These are phyloP conservation scores for Scedosporium minutisporum DNA, from an alignment of 2,329 filamentous ascomycete species.

Conservation along the genomic window DNA sequence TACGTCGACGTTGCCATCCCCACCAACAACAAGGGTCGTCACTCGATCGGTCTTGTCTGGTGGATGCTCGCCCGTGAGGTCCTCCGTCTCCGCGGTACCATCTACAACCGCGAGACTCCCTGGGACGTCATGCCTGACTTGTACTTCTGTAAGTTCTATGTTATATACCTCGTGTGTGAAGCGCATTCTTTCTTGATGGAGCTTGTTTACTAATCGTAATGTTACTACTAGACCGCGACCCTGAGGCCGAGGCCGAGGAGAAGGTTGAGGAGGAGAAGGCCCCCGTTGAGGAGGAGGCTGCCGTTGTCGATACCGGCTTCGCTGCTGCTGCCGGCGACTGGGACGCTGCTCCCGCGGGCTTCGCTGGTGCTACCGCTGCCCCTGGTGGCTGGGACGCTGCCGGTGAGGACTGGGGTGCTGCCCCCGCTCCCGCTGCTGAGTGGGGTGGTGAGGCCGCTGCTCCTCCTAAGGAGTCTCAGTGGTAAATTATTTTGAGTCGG, in stretches of 20 bases:
- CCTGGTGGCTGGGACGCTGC: constrained; percentile 49
- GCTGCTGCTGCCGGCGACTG: constrained; percentile 61
- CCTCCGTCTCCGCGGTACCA: constrained; percentile 94
- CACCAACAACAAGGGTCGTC: constrained; percentile 99
- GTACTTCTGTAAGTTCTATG: constrained; percentile 73
- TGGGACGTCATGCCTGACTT: constrained; percentile 99
- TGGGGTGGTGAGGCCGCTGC: constrained; percentile 55
- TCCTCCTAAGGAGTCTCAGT: constrained; percentile 40
- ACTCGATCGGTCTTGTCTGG: constrained; percentile 97
- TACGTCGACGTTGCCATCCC: constrained; percentile 99
- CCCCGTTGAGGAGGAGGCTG: constrained; percentile 73
- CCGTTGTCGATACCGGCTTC: constrained; percentile 70
- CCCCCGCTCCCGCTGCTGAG: constrained; percentile 57
- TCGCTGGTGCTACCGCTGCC: constrained; percentile 46
- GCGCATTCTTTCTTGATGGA: not conserved
- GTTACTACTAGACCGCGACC: constrained; percentile 67
- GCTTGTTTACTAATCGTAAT: not conserved
- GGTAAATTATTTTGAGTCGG: constrained; percentile 27
- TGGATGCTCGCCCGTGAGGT: constrained; percentile 99
- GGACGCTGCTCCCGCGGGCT: constrained; percentile 69
- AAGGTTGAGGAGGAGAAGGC: constrained; percentile 92
- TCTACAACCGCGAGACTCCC: constrained; percentile 88
- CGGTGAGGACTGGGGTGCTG: constrained; percentile 55
- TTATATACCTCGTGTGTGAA: too few relatives aligned
- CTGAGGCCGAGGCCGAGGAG: constrained; percentile 98